A percentile compares a stretch with the other conserved stretches of the same genome.
These are phyloP conservation scores for Trichothecium roseum DNA, from an alignment of 2,329 filamentous ascomycete species.

Conservation along the genomic window DNA sequence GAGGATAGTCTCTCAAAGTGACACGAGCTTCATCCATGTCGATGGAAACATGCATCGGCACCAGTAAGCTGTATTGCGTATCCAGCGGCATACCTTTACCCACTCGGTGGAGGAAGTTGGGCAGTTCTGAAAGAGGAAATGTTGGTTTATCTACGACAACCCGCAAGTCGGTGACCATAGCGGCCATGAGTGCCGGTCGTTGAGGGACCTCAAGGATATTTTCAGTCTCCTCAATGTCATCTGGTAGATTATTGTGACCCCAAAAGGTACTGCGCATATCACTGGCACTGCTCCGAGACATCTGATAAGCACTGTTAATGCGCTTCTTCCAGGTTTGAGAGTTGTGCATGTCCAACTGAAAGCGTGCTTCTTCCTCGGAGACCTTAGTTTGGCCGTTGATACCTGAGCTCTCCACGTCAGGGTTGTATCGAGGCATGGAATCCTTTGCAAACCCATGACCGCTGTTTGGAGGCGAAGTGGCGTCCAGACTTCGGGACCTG, in stretches of 20 bases:
- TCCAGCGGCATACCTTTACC: slow-evolving; percentile 95
- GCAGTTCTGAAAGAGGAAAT: slow-evolving; percentile 72
- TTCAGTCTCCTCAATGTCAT: slow-evolving; percentile 75
- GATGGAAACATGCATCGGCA: slow-evolving; percentile 83
- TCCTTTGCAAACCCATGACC: slow-evolving; percentile 21
- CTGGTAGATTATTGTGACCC: slow-evolving; percentile 69
- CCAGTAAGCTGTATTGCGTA: slow-evolving; percentile 79
- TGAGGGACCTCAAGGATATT: slow-evolving; percentile 77
- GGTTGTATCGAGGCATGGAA: slow-evolving; percentile 60
- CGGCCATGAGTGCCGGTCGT: slow-evolving; percentile 71
- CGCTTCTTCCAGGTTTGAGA: slow-evolving; percentile 85
- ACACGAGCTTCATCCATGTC: slow-evolving; percentile 84
- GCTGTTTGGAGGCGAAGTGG: slow-evolving; percentile 19
- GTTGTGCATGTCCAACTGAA: slow-evolving; percentile 69
- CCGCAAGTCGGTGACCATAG: slow-evolving; percentile 74
- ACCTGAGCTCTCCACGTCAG: slow-evolving; percentile 54
- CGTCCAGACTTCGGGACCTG: slow-evolving; percentile 48
- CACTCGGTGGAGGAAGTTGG: slow-evolving; percentile 74
- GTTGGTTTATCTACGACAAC: slow-evolving; percentile 85
- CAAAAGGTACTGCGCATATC: slow-evolving; percentile 74
- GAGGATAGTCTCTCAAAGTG: slow-evolving; percentile 84
- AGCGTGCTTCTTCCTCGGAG: slow-evolving; percentile 64
- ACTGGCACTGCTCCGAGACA: slow-evolving; percentile 63
- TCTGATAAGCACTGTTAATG: slow-evolving; percentile 65
- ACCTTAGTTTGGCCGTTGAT: slow-evolving; percentile 65